Evolutionary conservation across 768 basidiomycete species (phyloP).

Genomic region (Coprinellus micaceus): DNA sequence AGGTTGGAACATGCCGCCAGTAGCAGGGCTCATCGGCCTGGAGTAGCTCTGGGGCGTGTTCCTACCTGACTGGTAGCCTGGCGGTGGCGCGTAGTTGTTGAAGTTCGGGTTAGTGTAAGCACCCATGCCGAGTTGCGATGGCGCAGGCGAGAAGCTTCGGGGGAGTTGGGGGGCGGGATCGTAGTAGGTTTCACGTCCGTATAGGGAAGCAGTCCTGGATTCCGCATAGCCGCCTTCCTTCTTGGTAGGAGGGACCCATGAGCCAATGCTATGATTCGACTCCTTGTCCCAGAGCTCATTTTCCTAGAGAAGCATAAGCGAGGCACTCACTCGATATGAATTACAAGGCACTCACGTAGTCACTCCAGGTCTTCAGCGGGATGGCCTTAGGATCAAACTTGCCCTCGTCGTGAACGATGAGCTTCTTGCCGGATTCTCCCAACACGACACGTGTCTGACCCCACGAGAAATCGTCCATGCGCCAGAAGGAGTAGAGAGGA

Average conservation of each 20-base stretch:
- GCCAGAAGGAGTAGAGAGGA: slow-evolving; percentile 96
- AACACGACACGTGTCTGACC: slow-evolving; percentile 91
- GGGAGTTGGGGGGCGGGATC: slow-evolving; percentile 42
- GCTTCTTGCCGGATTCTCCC: slow-evolving; percentile 95
- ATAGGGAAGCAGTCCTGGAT: slow-evolving; percentile 74
- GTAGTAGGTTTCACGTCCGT: slow-evolving; percentile 86
- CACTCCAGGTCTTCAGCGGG: slow-evolving; percentile 95
- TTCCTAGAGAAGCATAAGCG: slow-evolving; percentile 45
- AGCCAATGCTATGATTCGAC: slow-evolving; percentile 91
- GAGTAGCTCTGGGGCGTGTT: slow-evolving; percentile 62
- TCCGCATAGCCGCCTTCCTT: slow-evolving; percentile 63
- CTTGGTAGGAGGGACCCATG: slow-evolving; percentile 81
- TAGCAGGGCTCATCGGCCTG: slow-evolving; percentile 32
- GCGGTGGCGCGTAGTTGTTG: slow-evolving; percentile 37
- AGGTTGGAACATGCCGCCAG: slow-evolving; percentile 49
- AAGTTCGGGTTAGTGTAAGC: background rate
- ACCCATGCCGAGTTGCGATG: slow-evolving; percentile 59
- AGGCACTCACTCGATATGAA: too few relatives aligned
- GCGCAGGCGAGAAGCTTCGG: slow-evolving; percentile 65
- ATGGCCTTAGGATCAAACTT: slow-evolving; percentile 98
- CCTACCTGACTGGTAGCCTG: slow-evolving; percentile 74
- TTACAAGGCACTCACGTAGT: slow-evolving; percentile 61
- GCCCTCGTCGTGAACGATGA: slow-evolving; percentile 90
- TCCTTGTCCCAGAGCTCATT: slow-evolving; percentile 98
- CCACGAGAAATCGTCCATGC: slow-evolving; percentile 98